A percentile compares a stretch with the other conserved stretches of the same genome.
Evolutionary conservation across 2,329 filamentous ascomycete genomes (phyloP).

Genomic region (Ceratocystis huliohia): DNA sequence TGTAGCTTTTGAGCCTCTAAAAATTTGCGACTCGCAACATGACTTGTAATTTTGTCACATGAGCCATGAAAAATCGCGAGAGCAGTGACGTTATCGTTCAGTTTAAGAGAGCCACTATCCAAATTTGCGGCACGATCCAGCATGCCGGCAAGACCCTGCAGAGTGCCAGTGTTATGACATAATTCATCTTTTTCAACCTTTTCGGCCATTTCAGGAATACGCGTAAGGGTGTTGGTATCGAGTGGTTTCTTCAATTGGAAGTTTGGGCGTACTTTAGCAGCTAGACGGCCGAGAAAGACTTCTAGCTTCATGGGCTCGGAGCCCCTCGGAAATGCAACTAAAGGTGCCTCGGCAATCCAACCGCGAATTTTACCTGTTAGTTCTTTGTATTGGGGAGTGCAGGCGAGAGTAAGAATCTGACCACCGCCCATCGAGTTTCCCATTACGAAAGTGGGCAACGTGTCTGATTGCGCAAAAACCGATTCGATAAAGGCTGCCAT

Average conservation of each 20-base stretch:
- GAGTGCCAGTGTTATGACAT: conserved; percentile 70
- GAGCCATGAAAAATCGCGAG: conserved; percentile 68
- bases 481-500: conserved; percentile 53
- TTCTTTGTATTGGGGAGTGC: conserved; percentile 38
- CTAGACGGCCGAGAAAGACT: conserved; percentile 53
- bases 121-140: conserved; percentile 59
- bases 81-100: conserved; percentile 44
- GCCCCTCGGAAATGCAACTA: conserved; percentile 57
- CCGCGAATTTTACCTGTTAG: conserved; percentile 53
- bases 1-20: conserved; percentile 44
- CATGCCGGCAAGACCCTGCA: conserved; percentile 67
- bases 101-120: conserved; percentile 39
- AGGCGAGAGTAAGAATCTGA: conserved; percentile 52
- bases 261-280: conserved; percentile 52
- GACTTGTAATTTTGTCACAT: conserved; percentile 57
- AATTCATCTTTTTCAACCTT: conserved; percentile 53
- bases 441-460: conserved; percentile 63
- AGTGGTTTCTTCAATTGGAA: conserved; percentile 55
- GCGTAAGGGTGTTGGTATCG: conserved; percentile 49
- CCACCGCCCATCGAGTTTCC: conserved; percentile 89
- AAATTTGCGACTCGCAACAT: conserved; percentile 50
- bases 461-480: conserved; percentile 45
- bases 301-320: conserved; percentile 51
- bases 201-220: conserved; percentile 51
- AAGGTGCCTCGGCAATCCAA: conserved; percentile 65